Evolutionary conservation across 2,329 filamentous ascomycete species (phyloP).

Genomic region (Diaporthe citriasiana): DNA sequence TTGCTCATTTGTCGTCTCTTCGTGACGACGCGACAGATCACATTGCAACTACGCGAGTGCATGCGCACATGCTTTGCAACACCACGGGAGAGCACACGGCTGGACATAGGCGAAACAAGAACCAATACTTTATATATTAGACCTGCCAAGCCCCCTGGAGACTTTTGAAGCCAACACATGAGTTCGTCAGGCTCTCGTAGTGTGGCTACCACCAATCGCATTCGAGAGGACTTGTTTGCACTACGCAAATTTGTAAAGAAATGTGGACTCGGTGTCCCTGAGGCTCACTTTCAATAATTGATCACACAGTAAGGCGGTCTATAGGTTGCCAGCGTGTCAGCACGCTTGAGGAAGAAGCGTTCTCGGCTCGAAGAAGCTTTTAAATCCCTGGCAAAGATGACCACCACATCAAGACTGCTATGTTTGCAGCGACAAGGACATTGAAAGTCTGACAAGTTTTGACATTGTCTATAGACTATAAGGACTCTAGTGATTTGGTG

Average conservation of each 20-base stretch:
- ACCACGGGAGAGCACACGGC: too few species aligned
- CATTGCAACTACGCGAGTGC: background rate
- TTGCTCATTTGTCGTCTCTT: background rate
- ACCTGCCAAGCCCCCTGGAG: background rate
- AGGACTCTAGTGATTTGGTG: background rate
- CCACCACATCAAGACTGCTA: too few species aligned
- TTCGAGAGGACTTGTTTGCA: background rate
- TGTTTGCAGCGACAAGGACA: background rate
- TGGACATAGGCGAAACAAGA: background rate
- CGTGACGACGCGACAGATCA: background rate
- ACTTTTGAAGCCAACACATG: too few species aligned
- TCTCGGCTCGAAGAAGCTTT: background rate
- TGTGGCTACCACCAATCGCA: background rate
- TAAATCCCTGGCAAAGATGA: too few species aligned
- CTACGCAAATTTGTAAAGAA: rapidly evolving
- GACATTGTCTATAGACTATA: background rate
- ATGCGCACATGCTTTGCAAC: background rate
- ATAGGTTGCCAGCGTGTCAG: background rate
- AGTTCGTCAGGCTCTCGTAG: too few species aligned
- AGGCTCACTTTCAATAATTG: background rate
- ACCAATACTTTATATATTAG: background rate
- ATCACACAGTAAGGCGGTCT: background rate
- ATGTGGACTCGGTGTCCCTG: background rate
- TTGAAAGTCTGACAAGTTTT: background rate
- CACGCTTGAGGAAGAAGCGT: background rate